Evolutionary conservation across 2,329 filamentous ascomycete species (phyloP).

Genomic region (Alternaria dauci): DNA sequence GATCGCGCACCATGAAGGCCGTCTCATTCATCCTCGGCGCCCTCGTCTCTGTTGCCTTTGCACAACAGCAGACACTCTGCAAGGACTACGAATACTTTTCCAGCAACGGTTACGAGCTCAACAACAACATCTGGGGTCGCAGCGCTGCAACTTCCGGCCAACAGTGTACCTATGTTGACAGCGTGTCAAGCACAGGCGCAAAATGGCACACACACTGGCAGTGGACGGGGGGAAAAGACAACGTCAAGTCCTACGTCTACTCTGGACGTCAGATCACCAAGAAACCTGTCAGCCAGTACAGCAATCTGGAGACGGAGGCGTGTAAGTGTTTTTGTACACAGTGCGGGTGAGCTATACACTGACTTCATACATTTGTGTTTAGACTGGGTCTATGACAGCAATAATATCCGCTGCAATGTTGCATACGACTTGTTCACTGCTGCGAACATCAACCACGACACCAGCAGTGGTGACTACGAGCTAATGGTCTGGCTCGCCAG

Average conservation of each 20-base stretch:
- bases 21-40: slow-evolving; percentile 13
- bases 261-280: slow-evolving; percentile 28
- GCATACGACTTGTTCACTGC: slow-evolving; percentile 40
- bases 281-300: slow-evolving; percentile 29
- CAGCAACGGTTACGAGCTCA: slow-evolving; percentile 33
- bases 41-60: slow-evolving; percentile 7
- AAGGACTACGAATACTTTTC: slow-evolving; percentile 29
- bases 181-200: slow-evolving; percentile 23
- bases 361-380: background rate
- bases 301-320: slow-evolving; percentile 28
- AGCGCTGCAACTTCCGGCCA: slow-evolving; percentile 20
- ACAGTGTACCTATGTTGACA: slow-evolving; percentile 33
- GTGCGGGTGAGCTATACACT: background rate
- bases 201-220: slow-evolving; percentile 29
- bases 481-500: slow-evolving; percentile 38
- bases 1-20: slow-evolving; percentile 12
- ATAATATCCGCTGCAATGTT: slow-evolving; percentile 31
- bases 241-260: slow-evolving; percentile 38
- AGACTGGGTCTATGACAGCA: slow-evolving; percentile 27
- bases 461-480: slow-evolving; percentile 37
- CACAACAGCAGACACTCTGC: slow-evolving; percentile 25
- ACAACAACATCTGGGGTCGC: slow-evolving; percentile 39
- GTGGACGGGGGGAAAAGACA: slow-evolving; percentile 32
- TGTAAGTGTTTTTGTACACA: background rate
- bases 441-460: slow-evolving; percentile 29